These are phyloP conservation scores for Lodderomyces jiufengensis DNA, from an alignment of 1,139 yeast genomes.

Conservation along the genomic window DNA sequence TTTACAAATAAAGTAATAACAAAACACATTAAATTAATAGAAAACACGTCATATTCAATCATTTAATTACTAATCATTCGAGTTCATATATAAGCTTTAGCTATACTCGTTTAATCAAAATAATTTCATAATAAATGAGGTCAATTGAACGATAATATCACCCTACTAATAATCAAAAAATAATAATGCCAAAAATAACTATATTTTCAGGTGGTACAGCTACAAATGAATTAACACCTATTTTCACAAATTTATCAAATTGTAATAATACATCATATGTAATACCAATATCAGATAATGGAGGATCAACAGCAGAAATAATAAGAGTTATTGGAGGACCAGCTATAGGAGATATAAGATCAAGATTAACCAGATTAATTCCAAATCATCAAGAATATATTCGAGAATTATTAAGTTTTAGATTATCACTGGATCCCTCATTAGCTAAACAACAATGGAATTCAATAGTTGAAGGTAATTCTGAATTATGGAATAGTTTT, in stretches of 20 bases:
- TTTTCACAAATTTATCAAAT: constrained; percentile 40
- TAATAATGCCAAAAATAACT: constrained; percentile 24
- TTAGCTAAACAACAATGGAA: constrained; percentile 74
- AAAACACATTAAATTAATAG: no score
- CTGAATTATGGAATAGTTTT: constrained; percentile 60
- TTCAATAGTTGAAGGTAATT: constrained; percentile 74
- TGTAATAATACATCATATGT: constrained; percentile 50
- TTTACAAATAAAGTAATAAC: no score
- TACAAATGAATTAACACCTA: constrained; percentile 56
- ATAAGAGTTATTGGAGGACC: constrained; percentile 92
- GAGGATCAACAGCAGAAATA: constrained; percentile 91
- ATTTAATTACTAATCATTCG: no score
- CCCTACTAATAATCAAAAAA: no score
- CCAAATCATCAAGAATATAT: constrained; percentile 45
- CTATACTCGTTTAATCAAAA: no score
- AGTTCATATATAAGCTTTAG: no score
- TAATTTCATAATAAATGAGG: no score
- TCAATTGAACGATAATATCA: no score
- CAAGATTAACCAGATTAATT: constrained; percentile 73
- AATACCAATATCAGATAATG: constrained; percentile 86
- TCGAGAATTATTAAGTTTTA: constrained; percentile 50
- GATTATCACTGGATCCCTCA: constrained; percentile 53
- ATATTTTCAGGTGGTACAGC: constrained; percentile 77
- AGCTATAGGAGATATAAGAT: constrained; percentile 89
- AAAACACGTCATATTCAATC: no score